Evolutionary conservation across 2,329 filamentous ascomycete genomes (phyloP), one percentile per base, ranked within the genome.

Genomic region (Alternaria hordeiaustralica): DNA sequence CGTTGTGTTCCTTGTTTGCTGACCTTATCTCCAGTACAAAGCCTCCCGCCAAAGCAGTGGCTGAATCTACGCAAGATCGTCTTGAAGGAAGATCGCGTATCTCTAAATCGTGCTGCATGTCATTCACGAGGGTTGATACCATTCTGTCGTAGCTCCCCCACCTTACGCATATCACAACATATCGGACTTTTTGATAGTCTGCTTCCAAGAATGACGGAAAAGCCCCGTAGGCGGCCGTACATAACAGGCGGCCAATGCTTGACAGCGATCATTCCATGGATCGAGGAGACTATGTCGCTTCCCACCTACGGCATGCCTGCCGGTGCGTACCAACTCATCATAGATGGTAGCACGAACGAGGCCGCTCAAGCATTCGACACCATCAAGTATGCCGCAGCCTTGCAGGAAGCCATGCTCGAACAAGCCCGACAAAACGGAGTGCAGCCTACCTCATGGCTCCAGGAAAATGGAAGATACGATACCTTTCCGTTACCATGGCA

Each of bases 361-460:
- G 7, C 33, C 2, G 8, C 9, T 0, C 33, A 10, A 2, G 7
- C 33, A 2, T 41, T 41, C 4, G 4, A 10, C 4, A 9, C 9
- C 33, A 0, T 41, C 0, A 41, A 41, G 33, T 1, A 9, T 41
- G 33, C 33, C 4, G 33, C 33, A 3, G 33, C 33, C 3, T 9
- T 41, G 15, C 33, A 41, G 4, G 33, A 41, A 41, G 33, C 15
- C 2, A 41, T 41, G 33, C 15, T 41, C 15, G 2, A 4, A 1
- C 33, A 41, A 41, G 15, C 15, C 0, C 0, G 9, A 1, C 33
- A 4, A 1, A 41, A 4, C 15, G 4, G 4, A 1, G 15, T 41
- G 33, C 15, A 41, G 7, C 33, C 33, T 41, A 41, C 33, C 0
- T 4, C 30, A 36, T 36, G 30, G 30, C 3, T 30, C 28, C 21